Evolutionary conservation across 805 yeast species (phyloP).

Genomic region (Cyberlindnera euphorbiiphila): DNA sequence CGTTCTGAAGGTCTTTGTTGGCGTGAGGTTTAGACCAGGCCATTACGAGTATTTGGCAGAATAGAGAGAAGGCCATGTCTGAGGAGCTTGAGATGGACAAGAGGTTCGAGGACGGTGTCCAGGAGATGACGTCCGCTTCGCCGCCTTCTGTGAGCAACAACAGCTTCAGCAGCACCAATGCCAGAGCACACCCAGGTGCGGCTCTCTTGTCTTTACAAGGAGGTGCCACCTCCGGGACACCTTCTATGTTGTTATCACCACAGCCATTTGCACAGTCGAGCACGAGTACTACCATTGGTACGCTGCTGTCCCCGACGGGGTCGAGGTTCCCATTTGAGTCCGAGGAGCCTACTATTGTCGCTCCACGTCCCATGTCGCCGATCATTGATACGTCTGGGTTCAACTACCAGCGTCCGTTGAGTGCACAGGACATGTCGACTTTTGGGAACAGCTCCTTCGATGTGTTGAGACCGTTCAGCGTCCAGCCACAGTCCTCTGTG

Average conservation of each 20-base stretch:
- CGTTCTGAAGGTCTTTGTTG: no score
- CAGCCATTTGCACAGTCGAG: constrained; percentile 11
- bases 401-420: constrained; percentile 24
- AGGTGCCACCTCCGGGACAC: constrained; percentile 11
- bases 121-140: constrained; percentile 8
- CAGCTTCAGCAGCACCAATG: constrained; percentile 4
- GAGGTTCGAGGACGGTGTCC: constrained; percentile 14
- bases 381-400: constrained; percentile 22
- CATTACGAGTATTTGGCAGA: no score
- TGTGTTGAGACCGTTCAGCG: constrained; percentile 22
- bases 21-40: no score
- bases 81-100: constrained; percentile 11
- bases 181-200: constrained; percentile 40
- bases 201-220: constrained; percentile 33
- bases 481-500: constrained; percentile 9
- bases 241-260: constrained; percentile 12
- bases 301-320: constrained; percentile 40
- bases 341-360: constrained; percentile 14
- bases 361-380: constrained; percentile 24
- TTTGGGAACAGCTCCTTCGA: constrained; percentile 10
- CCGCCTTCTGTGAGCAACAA: constrained; percentile 8
- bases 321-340: constrained; percentile 29
- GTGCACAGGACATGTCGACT: constrained; percentile 25
- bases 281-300: constrained; percentile 28
- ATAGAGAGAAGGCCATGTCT: constrained; percentile 1